Evolutionary conservation across 2,329 filamentous ascomycete species (phyloP).

Genomic region (Aspergillus viridinutans): DNA sequence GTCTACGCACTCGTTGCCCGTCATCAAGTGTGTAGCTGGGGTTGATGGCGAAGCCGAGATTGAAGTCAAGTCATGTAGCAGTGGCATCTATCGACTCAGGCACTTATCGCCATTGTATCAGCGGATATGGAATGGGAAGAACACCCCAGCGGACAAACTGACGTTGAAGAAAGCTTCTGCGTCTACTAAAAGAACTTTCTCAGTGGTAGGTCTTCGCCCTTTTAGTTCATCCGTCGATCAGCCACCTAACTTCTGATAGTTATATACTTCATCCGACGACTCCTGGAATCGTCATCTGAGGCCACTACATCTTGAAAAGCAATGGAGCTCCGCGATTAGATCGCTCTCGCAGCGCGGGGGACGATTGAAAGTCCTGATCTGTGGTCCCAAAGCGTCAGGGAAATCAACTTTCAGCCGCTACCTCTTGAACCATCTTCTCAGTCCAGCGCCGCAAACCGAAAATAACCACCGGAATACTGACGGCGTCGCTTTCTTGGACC

Average conservation of each 20-base stretch:
- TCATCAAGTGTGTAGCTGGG: slow-evolving; percentile 45
- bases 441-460: slow-evolving; percentile 32
- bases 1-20: slow-evolving; percentile 53
- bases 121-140: slow-evolving; percentile 48
- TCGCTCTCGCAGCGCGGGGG: slow-evolving; percentile 39
- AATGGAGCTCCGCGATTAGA: slow-evolving; percentile 44
- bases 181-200: slow-evolving; percentile 33
- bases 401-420: slow-evolving; percentile 58
- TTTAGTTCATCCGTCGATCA: not conserved
- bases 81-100: slow-evolving; percentile 42
- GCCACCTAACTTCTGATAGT: slow-evolving; percentile 24
- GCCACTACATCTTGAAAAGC: slow-evolving; percentile 40
- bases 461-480: slow-evolving; percentile 28
- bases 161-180: slow-evolving; percentile 25
- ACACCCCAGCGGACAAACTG: slow-evolving; percentile 29
- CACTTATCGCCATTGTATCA: slow-evolving; percentile 50
- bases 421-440: slow-evolving; percentile 53
- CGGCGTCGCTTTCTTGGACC: slow-evolving; percentile 53
- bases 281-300: slow-evolving; percentile 38
- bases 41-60: slow-evolving; percentile 44
- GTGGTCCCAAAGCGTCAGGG: slow-evolving; percentile 54
- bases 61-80: slow-evolving; percentile 46
- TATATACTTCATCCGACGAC: slow-evolving; percentile 42
- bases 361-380: slow-evolving; percentile 44
- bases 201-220: slow-evolving; percentile 30